Base-by-base conservation (phyloP, 148 eudicot species). In the Dianthus caryophyllus region DNA sequence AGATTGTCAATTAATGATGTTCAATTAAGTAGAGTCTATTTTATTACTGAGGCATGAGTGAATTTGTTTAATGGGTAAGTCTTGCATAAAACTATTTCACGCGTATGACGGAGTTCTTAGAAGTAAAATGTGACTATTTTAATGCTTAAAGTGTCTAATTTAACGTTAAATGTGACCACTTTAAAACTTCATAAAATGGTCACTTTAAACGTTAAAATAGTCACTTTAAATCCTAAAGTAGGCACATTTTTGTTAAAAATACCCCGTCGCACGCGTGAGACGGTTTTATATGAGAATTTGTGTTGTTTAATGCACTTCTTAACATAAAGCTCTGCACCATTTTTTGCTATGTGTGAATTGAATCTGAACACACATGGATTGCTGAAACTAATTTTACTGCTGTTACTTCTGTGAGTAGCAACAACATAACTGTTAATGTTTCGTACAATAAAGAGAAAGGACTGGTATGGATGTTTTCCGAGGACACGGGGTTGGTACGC, bases 331-430 rank as follows among this genome's bases (percentile, higher is more conserved):
- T 41, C 44, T 41, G 44, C 44, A 41, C 44, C 44, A 41, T 41
- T 41, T 5, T 41, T 1, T 48, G 20, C 52, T 41, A 16, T 16
- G n/a, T 48, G 52, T 48, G 52, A 48, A 48, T 4, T 48, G 52
- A 16, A 4, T 48, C 4, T 48, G 52, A 16, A 18, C 5, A 1
- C 11, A 41, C 44, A 9, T 18, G 21, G n/a, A 16, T 16, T n/a
- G 52, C 52, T 48, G 52, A 48, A 48, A 48, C 44, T 41, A 41
- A 18, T n/a, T n/a, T n/a, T n/a, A n/a, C n/a, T n/a, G n/a, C n/a
- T 48, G 18, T 48, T 17, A 1, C 0, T 17, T 5, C 52, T 48
- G 52, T 17, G 20, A 18, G 2, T 48, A 2, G 21, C 21, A 48
- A 48, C 52, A 48, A 4, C 7, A 17, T 17, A 48, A 13, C 4